phyloP scores from a whole-genome alignment of 2,329 filamentous ascomycete species.

The Aphanoascus verrucosus region DNA sequence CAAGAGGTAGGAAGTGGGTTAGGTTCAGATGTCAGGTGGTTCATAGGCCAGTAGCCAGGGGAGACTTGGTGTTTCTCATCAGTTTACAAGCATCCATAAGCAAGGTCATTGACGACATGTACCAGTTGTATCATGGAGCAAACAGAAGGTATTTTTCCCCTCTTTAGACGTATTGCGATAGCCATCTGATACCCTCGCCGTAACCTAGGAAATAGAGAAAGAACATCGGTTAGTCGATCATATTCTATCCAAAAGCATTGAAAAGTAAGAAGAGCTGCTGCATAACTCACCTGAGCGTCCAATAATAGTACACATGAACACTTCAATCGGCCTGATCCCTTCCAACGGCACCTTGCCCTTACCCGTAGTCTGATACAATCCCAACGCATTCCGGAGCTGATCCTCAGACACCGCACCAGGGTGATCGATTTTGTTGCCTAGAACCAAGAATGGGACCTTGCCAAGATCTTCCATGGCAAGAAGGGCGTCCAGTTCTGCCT shows the following conservation, averaged over 20 bases:
- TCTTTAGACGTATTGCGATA: slow-evolving; percentile 77
- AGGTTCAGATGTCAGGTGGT: neutral
- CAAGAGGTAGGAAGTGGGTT: neutral
- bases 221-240: neutral
- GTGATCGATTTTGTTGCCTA: slow-evolving; percentile 99
- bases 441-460: slow-evolving; percentile 90
- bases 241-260: neutral
- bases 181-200: slow-evolving; percentile 81
- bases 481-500: slow-evolving; percentile 91
- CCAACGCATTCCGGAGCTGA: slow-evolving; percentile 81
- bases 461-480: slow-evolving; percentile 92
- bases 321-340: slow-evolving; percentile 87
- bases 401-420: slow-evolving; percentile 92
- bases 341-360: slow-evolving; percentile 91
- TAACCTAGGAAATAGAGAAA: slow-evolving; percentile 46
- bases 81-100: neutral
- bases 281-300: slow-evolving; percentile 71
- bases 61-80: neutral
- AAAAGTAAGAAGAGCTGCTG: neutral
- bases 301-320: slow-evolving; percentile 98
- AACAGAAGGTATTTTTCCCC: neutral
- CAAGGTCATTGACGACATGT: slow-evolving; percentile 1
- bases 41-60: neutral
- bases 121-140: neutral
- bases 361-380: slow-evolving; percentile 89